Evolutionary conservation across 495 filamentous ascomycete species (phyloP).

Genomic region (Podospora pseudopauciseta): DNA sequence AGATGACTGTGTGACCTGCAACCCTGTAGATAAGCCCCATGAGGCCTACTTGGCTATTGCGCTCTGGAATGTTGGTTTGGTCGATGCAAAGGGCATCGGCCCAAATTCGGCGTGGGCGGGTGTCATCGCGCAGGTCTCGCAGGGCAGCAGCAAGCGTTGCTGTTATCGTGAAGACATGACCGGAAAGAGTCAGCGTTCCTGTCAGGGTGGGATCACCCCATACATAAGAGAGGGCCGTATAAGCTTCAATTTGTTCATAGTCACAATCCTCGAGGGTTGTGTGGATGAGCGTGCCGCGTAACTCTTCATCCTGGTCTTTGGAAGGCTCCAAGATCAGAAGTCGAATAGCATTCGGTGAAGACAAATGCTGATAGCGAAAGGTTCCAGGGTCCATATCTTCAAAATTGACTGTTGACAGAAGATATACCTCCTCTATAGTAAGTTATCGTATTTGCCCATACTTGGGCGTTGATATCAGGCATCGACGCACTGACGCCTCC

Average conservation of each 20-base stretch:
- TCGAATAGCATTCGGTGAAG: background rate
- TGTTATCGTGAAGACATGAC: background rate
- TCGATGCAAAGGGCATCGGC: constrained; percentile 8
- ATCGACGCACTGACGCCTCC: too few species aligned
- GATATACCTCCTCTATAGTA: too few species aligned
- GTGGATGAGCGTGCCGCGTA: background rate
- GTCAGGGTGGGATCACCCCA: constrained; percentile 11
- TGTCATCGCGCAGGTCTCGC: constrained; percentile 10
- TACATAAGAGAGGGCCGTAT: constrained; percentile 15
- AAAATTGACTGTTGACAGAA: too few species aligned
- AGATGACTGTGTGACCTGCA: background rate
- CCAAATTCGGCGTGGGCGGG: constrained; percentile 2
- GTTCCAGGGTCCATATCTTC: background rate
- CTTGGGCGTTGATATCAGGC: too few species aligned
- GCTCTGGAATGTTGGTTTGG: constrained; percentile 3
- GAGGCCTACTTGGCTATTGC: constrained; percentile 5
- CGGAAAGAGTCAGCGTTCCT: background rate
- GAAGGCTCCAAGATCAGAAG: constrained; percentile 2
- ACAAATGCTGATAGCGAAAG: background rate
- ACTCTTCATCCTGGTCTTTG: background rate
- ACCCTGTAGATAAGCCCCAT: constrained; percentile 5
- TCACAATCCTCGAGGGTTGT: constrained; percentile 9
- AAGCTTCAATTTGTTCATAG: constrained; percentile 10
- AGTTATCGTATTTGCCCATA: too few species aligned
- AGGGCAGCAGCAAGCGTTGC: constrained; percentile 7